A percentile compares a stretch with the other conserved stretches of the same genome.
These are phyloP conservation scores for Nissolia schottii DNA, from an alignment of 306 rosid genomes.

Conservation along the genomic window DNA sequence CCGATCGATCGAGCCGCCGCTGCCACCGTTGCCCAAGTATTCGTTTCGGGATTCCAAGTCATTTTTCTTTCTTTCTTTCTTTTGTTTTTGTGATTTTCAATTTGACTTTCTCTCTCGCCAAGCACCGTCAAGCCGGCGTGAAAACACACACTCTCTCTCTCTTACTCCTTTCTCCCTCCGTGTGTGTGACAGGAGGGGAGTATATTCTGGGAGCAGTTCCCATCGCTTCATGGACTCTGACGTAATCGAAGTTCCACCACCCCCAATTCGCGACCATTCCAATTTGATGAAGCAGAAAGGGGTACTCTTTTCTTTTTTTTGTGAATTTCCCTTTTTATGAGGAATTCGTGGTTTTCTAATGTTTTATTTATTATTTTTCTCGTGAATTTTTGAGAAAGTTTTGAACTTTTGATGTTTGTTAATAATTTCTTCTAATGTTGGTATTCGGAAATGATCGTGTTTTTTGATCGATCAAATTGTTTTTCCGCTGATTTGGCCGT, in stretches of 20 bases:
- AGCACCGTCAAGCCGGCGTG: not conserved
- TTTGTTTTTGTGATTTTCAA: not conserved
- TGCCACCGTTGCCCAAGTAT: conserved; percentile 37
- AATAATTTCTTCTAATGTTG: too few relatives aligned
- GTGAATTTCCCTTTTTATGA: too few relatives aligned
- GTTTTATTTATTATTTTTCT: not conserved
- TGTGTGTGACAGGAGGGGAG: conserved; percentile 35
- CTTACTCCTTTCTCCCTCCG: conserved; percentile 7
- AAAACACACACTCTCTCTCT: not conserved
- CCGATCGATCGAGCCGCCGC: conserved; percentile 54
- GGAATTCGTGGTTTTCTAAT: not conserved
- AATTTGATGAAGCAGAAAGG: conserved; percentile 39
- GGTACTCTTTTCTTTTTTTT: conserved; percentile 29
- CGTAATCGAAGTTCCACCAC: conserved; percentile 44
- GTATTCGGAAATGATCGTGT: not conserved
- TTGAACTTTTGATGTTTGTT: not conserved
- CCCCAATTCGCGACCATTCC: conserved; percentile 25
- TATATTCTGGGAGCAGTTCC: conserved; percentile 18
- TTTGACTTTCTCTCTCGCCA: not conserved
- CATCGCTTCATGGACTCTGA: conserved; percentile 47
- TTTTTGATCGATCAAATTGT: not conserved
- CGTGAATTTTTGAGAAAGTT: not conserved
- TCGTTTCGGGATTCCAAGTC: conserved; percentile 35
- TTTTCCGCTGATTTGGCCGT: not conserved
- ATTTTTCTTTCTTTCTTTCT: not conserved